These are phyloP conservation scores for Stephania cephalantha DNA, from an alignment of 164 flowering plant species.

Conservation along the genomic window DNA sequence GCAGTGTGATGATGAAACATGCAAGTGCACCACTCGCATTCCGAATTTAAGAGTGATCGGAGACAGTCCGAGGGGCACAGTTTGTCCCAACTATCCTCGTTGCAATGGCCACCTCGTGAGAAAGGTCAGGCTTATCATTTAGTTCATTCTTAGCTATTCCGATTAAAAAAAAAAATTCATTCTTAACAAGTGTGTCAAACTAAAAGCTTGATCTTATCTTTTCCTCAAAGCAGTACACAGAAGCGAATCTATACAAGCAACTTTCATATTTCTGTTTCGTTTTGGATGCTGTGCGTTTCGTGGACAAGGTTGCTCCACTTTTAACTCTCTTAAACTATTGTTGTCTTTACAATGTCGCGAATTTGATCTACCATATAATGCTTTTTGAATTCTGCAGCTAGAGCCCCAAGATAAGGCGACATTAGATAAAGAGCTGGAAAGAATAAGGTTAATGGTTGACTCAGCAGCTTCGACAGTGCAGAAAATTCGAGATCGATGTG, in stretches of 20 bases:
- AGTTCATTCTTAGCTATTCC: background rate
- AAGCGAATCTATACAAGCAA: constrained; percentile 87
- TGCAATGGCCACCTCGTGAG: constrained; percentile 79
- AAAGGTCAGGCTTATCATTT: constrained; percentile 43
- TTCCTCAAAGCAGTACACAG: constrained; percentile 57
- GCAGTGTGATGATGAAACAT: constrained; percentile 96
- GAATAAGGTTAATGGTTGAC: constrained; percentile 48
- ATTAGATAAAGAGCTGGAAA: constrained; percentile 57
- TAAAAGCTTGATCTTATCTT: background rate
- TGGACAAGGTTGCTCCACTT: constrained; percentile 40
- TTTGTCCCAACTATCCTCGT: constrained; percentile 89
- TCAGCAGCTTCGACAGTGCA: constrained; percentile 49
- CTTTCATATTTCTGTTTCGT: constrained; percentile 74
- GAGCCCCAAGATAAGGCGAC: constrained; percentile 38
- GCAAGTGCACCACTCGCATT: constrained; percentile 73
- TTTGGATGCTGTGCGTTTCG: constrained; percentile 62
- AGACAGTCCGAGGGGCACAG: constrained; percentile 78
- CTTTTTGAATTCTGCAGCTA: constrained; percentile 35
- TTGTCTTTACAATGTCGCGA: background rate
- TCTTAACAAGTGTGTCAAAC: background rate
- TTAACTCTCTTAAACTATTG: no score
- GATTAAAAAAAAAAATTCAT: background rate
- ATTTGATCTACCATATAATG: background rate
- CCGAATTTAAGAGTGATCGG: constrained; percentile 69
- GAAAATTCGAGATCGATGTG: constrained; percentile 68